phyloP scores from a whole-genome alignment of 202 grass and related monocot species.

The Carex sylvatica region DNA sequence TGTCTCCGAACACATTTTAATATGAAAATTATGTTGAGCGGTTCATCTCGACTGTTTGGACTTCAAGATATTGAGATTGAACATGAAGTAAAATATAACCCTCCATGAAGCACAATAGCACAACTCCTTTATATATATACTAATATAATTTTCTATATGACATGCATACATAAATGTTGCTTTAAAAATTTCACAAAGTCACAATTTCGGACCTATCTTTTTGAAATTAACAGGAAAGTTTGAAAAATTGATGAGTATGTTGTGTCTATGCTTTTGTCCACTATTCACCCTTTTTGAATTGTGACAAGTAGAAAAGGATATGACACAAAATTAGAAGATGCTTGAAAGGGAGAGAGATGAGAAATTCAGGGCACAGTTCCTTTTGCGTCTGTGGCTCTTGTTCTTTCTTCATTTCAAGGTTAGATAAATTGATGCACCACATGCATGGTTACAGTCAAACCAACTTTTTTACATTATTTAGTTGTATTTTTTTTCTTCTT shows the following conservation, averaged over 20 bases:
- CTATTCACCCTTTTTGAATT: background rate
- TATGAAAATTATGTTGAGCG: too few species aligned
- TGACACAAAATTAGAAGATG: background rate
- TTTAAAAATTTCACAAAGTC: background rate
- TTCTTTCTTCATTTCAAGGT: background rate
- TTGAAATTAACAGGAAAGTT: background rate
- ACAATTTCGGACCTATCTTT: background rate
- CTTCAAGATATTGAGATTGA: too few species aligned
- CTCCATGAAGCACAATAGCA: too few species aligned
- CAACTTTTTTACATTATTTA: background rate
- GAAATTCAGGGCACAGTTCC: background rate
- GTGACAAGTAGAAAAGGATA: background rate
- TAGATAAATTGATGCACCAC: background rate
- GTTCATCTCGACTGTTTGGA: too few species aligned
- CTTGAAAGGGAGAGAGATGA: background rate
- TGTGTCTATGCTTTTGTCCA: background rate
- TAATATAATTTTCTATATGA: background rate
- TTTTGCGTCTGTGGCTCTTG: background rate
- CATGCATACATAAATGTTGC: background rate
- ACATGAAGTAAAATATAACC: too few species aligned
- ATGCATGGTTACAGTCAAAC: background rate
- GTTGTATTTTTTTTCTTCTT: background rate
- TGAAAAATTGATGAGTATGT: background rate
- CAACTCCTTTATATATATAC: background rate
- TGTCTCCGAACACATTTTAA: too few species aligned